Evolutionary conservation across 2,329 filamentous ascomycete genomes (phyloP).

Genomic region (Stagonosporopsis cucurbitacearum): DNA sequence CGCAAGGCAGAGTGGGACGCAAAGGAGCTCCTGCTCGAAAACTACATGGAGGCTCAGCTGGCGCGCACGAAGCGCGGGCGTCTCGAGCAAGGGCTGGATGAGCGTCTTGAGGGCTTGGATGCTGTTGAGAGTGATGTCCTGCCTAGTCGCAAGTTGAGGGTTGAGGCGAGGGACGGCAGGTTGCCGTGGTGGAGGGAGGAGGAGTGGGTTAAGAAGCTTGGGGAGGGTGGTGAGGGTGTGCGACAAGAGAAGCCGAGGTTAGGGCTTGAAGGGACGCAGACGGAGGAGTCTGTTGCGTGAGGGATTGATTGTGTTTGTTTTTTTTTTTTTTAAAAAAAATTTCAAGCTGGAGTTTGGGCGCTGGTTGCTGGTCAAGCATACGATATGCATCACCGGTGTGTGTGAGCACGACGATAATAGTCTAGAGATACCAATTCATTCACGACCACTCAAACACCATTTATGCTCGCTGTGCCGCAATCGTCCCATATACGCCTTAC

Average conservation of each 20-base stretch:
- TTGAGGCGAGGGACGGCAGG: conserved; percentile 32
- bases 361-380: neutral
- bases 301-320: too few species aligned
- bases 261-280: neutral
- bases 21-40: conserved; percentile 80
- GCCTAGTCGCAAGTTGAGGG: conserved; percentile 40
- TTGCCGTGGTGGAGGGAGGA: conserved; percentile 47
- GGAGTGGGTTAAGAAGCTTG: conserved; percentile 20
- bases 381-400: neutral
- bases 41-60: conserved; percentile 74
- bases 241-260: neutral
- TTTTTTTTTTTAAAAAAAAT: too few species aligned
- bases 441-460: conserved; percentile 10
- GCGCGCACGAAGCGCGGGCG: conserved; percentile 45
- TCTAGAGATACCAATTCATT: conserved; percentile 28
- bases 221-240: neutral
- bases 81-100: conserved; percentile 42
- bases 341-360: conserved; percentile 3
- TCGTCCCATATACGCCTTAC: neutral
- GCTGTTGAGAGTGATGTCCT: conserved; percentile 48
- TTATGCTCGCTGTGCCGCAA: conserved; percentile 3
- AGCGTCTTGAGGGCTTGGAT: conserved; percentile 38
- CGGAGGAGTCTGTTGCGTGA: neutral
- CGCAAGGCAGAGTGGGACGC: conserved; percentile 78
- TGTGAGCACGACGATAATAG: neutral